Evolutionary conservation across 805 yeast species (phyloP).

Genomic region (Lachancea lanzarotensis): DNA sequence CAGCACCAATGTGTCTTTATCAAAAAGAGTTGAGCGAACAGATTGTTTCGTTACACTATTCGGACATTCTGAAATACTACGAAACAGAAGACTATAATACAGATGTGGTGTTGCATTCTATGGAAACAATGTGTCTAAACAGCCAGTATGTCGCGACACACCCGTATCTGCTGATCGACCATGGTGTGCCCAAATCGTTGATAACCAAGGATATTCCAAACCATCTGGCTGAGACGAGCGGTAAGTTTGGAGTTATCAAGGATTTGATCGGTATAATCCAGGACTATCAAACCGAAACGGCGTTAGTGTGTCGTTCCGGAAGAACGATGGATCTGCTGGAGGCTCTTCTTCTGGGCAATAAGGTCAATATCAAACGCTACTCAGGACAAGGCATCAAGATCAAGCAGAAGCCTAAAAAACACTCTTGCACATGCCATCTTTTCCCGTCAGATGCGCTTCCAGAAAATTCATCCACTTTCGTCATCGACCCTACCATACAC

Average conservation of each 20-base stretch:
- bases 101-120: slow-evolving; percentile 62
- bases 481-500: slow-evolving; percentile 20
- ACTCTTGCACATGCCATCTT: slow-evolving; percentile 37
- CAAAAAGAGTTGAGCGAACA: slow-evolving; percentile 88
- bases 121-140: slow-evolving; percentile 68
- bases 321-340: slow-evolving; percentile 66
- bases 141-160: slow-evolving; percentile 79
- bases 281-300: slow-evolving; percentile 46
- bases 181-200: slow-evolving; percentile 76
- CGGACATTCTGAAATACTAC: slow-evolving; percentile 82
- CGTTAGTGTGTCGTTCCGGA: slow-evolving; percentile 63
- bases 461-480: slow-evolving; percentile 12
- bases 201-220: slow-evolving; percentile 63
- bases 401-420: slow-evolving; percentile 27
- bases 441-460: slow-evolving; percentile 34
- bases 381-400: slow-evolving; percentile 54
- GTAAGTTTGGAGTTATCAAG: slow-evolving; percentile 69
- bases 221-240: slow-evolving; percentile 70
- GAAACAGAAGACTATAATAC: slow-evolving; percentile 48
- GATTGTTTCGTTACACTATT: slow-evolving; percentile 83
- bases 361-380: slow-evolving; percentile 49
- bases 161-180: slow-evolving; percentile 79
- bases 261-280: slow-evolving; percentile 55
- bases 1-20: slow-evolving; percentile 78
- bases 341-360: slow-evolving; percentile 59